Conservation (phyloP, 805 yeast species). For the Maudiozyma saulgeensis region DNA sequence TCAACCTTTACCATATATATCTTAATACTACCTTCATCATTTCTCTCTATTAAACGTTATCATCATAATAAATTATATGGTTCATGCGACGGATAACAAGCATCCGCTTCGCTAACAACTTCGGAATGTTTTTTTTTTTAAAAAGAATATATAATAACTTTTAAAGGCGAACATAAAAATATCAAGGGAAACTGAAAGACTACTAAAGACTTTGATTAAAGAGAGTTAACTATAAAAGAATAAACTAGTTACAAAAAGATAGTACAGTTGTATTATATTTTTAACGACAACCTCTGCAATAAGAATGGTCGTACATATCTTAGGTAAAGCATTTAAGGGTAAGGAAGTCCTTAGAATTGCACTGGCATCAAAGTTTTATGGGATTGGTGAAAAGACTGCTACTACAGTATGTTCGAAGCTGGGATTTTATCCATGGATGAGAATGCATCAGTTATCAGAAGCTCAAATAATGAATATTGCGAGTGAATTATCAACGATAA, state of each 20-base stretch:
- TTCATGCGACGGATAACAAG: too few relatives aligned
- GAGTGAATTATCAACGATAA: constrained; percentile 74
- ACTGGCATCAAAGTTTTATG: constrained; percentile 72
- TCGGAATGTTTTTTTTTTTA: too few relatives aligned
- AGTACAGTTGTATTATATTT: background rate
- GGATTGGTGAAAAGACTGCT: constrained; percentile 72
- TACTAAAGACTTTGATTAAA: too few relatives aligned
- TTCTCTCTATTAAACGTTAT: too few relatives aligned
- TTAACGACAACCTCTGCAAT: background rate
- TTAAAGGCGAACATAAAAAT: too few relatives aligned
- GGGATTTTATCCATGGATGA: constrained; percentile 87
- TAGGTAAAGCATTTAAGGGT: constrained; percentile 44
- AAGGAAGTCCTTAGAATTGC: constrained; percentile 41
- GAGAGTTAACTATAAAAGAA: too few relatives aligned
- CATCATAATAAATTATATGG: too few relatives aligned
- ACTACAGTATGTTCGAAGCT: constrained; percentile 72
- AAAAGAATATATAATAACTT: too few relatives aligned
- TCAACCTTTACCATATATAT: too few relatives aligned
- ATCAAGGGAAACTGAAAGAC: too few relatives aligned
- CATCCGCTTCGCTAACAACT: too few relatives aligned
- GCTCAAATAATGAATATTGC: constrained; percentile 78
- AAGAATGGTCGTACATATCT: constrained; percentile 41
- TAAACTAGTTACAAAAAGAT: background rate
- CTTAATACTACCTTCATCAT: too few relatives aligned
- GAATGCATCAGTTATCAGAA: constrained; percentile 87